Conservation (phyloP, 129 eudicot species). For the Flaveria linearis region DNA sequence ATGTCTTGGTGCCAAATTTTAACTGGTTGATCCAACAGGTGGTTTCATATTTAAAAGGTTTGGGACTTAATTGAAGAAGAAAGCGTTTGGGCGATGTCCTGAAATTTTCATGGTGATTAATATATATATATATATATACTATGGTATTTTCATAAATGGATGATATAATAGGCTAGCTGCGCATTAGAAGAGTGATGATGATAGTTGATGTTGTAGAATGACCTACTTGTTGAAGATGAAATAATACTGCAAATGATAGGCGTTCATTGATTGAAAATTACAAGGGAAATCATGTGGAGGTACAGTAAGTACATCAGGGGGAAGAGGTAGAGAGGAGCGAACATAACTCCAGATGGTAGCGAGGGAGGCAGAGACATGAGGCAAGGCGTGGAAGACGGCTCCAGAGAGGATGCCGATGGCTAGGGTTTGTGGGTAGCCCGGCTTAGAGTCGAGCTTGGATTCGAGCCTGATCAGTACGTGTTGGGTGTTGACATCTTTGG, state of each 20-base stretch:
- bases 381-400: slow-evolving; percentile 19
- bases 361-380: slow-evolving; percentile 12
- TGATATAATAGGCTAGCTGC: neutral
- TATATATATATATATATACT: no score
- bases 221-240: slow-evolving; percentile 59
- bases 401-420: slow-evolving; percentile 35
- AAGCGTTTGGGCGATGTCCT: slow-evolving; percentile 65
- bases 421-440: slow-evolving; percentile 59
- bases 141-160: neutral
- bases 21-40: slow-evolving; percentile 46
- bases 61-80: slow-evolving; percentile 77
- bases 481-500: slow-evolving; percentile 5
- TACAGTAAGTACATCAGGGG: neutral
- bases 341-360: slow-evolving; percentile 32
- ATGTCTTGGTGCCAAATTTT: neutral
- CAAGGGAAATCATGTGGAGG: neutral
- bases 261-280: no score
- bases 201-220: slow-evolving; percentile 45
- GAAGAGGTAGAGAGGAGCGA: slow-evolving; percentile 20
- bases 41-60: slow-evolving; percentile 52
- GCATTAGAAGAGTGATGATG: neutral
- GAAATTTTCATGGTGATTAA: slow-evolving; percentile 72
- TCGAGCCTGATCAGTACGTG: slow-evolving; percentile 50
- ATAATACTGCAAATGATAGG: no score
- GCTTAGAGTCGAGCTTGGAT: slow-evolving; percentile 70